phyloP scores from a whole-genome alignment of 208 protist genomes.

The Trypanosoma mega region DNA sequence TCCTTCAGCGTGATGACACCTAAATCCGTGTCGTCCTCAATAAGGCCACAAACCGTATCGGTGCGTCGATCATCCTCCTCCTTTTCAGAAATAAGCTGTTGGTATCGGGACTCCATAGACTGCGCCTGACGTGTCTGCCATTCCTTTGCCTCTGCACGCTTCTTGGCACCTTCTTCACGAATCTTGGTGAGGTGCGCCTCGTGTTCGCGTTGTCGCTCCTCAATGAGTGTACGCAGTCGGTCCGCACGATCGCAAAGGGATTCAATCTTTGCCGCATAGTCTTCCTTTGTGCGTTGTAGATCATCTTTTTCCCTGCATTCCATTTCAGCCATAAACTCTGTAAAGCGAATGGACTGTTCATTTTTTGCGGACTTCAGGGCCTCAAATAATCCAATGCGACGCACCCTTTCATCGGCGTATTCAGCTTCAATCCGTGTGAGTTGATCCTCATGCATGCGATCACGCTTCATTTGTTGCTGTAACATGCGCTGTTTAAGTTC shows the following conservation, averaged over 20 bases:
- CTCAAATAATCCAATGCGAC: constrained; percentile 68
- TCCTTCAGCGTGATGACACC: constrained; percentile 94
- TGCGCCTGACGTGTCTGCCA: constrained; percentile 43
- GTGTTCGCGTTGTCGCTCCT: constrained; percentile 66
- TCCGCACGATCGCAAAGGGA: constrained; percentile 74
- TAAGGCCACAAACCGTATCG: constrained; percentile 81
- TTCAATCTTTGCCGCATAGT: constrained; percentile 93
- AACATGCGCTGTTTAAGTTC: constrained; percentile 94
- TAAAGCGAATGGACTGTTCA: constrained; percentile 94
- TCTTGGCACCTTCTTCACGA: constrained; percentile 36
- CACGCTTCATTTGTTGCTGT: constrained; percentile 93
- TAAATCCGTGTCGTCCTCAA: constrained; percentile 95
- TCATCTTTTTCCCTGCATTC: constrained; percentile 65
- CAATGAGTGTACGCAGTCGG: constrained; percentile 72
- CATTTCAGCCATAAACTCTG: constrained; percentile 90
- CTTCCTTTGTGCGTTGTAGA: constrained; percentile 71
- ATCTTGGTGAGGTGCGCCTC: constrained; percentile 48
- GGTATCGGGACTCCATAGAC: constrained; percentile 63
- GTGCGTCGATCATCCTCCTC: constrained; percentile 75
- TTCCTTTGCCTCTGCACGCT: constrained; percentile 45
- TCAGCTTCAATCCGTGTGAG: constrained; percentile 88
- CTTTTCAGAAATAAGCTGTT: constrained; percentile 57
- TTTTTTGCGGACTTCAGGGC: constrained; percentile 83
- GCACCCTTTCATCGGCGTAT: constrained; percentile 68
- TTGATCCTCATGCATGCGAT: constrained; percentile 93